These are phyloP conservation scores for Lycium barbarum DNA, from an alignment of 257 asterid genomes.

Conservation along the genomic window DNA sequence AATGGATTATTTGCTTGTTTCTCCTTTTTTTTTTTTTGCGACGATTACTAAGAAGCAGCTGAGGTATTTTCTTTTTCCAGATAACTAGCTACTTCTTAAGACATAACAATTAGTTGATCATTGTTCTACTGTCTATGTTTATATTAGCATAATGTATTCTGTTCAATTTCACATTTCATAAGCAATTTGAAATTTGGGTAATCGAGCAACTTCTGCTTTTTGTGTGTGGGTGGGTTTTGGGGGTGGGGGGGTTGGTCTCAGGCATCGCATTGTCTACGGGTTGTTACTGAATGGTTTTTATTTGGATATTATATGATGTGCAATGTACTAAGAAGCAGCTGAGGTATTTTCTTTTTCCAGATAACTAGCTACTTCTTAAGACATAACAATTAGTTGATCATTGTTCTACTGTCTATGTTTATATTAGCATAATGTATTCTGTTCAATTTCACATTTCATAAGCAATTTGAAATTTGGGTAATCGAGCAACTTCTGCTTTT, in stretches of 20 bases:
- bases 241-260: background rate
- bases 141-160: background rate
- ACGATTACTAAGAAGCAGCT: background rate
- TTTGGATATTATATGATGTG: too few relatives aligned
- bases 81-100: background rate
- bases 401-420: background rate
- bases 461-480: background rate
- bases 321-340: background rate
- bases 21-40: background rate
- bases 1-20: background rate
- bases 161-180: background rate
- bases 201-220: background rate
- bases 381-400: constrained; percentile 4
- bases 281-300: constrained; percentile 7
- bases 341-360: background rate
- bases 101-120: constrained; percentile 4
- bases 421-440: background rate
- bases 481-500: background rate
- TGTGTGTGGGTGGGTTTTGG: background rate
- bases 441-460: background rate
- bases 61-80: background rate
- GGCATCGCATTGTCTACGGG: background rate
- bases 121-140: background rate
- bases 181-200: background rate
- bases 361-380: background rate